phyloP scores from a whole-genome alignment of 495 filamentous ascomycete species.

The Penicillium canariense region DNA sequence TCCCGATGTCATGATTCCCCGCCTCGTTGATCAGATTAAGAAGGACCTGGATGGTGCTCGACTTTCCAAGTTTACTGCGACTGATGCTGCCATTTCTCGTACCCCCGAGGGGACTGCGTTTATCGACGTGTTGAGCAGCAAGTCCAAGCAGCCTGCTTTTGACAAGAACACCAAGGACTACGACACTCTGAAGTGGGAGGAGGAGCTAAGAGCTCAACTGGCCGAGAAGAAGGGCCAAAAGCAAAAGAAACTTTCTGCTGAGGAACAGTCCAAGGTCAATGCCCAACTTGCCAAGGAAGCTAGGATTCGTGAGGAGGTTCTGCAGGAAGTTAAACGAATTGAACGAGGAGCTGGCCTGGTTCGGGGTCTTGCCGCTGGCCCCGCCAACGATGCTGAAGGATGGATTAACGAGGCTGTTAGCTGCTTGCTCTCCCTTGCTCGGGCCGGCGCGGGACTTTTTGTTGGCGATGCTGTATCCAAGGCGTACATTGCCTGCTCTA shows the following conservation, averaged over 20 bases:
- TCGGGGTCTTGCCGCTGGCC: slow-evolving; percentile 73
- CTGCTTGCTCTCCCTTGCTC: slow-evolving; percentile 65
- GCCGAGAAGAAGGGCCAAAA: slow-evolving; percentile 88
- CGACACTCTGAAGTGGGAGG: slow-evolving; percentile 94
- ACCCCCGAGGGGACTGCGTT: slow-evolving; percentile 85
- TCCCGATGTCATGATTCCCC: slow-evolving; percentile 74
- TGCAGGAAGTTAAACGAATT: slow-evolving; percentile 63
- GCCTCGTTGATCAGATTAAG: slow-evolving; percentile 68
- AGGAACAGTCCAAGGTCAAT: slow-evolving; percentile 87
- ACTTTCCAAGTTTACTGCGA: slow-evolving; percentile 68
- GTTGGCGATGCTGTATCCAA: slow-evolving; percentile 74
- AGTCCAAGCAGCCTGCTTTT: slow-evolving; percentile 60
- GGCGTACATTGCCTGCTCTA: slow-evolving; percentile 72
- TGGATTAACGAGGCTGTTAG: slow-evolving; percentile 83
- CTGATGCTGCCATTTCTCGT: slow-evolving; percentile 86
- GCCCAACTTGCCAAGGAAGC: slow-evolving; percentile 86
- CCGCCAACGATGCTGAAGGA: slow-evolving; percentile 74
- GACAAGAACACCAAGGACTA: slow-evolving; percentile 90
- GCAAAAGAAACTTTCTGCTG: slow-evolving; percentile 82
- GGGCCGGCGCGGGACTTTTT: slow-evolving; percentile 76
- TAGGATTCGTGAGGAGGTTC: slow-evolving; percentile 67
- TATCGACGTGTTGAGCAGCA: slow-evolving; percentile 83
- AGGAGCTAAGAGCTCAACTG: slow-evolving; percentile 82
- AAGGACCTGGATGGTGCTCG: slow-evolving; percentile 65
- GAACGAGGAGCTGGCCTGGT: slow-evolving; percentile 82